Evolutionary conservation across 768 basidiomycete genomes (phyloP).

Genomic region (Lactarius akahatsu): DNA sequence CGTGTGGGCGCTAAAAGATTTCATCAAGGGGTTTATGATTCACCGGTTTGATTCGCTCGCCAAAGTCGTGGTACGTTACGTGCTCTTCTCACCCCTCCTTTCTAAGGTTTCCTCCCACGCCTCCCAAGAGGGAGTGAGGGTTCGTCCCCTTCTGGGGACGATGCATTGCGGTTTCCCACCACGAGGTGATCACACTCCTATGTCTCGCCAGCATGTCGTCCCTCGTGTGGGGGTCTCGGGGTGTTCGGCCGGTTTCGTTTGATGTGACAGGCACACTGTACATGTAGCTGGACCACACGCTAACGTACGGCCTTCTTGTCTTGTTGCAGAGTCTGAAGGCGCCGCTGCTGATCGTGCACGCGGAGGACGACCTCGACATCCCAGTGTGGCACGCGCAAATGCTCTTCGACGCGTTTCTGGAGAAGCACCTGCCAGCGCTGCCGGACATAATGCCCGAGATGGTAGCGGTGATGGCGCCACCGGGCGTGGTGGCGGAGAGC

Average conservation of each 20-base stretch:
- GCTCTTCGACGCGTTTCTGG: conserved; percentile 67
- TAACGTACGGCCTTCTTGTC: neutral
- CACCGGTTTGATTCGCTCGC: conserved; percentile 66
- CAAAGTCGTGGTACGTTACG: conserved; percentile 59
- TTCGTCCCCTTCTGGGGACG: neutral
- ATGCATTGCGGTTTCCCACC: neutral
- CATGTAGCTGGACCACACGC: no score
- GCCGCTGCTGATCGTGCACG: conserved; percentile 71
- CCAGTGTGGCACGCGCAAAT: conserved; percentile 63
- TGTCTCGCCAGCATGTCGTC: neutral
- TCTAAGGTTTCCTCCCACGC: neutral
- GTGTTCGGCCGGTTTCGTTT: neutral
- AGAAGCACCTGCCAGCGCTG: conserved; percentile 51
- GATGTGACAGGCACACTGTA: neutral
- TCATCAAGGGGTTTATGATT: conserved; percentile 53
- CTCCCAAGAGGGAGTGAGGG: neutral
- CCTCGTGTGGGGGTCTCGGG: neutral
- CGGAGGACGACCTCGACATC: conserved; percentile 73
- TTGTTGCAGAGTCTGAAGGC: conserved; percentile 57
- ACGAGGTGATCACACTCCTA: no score
- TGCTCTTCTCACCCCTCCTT: conserved; percentile 1
- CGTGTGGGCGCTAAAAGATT: conserved; percentile 37
- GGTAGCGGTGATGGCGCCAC: conserved; percentile 29
- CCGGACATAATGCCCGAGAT: conserved; percentile 37
- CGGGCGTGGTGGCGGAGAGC: conserved; percentile 46